phyloP scores from a whole-genome alignment of 495 filamentous ascomycete genomes.

The Neurospora sp. region DNA sequence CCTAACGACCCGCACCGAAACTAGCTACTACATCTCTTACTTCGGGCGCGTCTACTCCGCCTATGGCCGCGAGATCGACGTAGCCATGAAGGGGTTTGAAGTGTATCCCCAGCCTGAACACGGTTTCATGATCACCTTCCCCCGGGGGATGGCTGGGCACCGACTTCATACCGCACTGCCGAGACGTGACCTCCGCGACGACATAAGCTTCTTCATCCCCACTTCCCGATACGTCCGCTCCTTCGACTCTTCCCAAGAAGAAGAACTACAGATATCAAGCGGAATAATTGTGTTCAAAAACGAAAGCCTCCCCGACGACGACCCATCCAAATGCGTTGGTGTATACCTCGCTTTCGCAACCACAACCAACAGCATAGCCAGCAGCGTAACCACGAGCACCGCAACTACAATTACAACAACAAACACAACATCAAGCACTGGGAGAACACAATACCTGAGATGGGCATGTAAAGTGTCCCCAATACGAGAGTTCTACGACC shows the following conservation, averaged over 20 bases:
- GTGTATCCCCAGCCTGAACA: background rate
- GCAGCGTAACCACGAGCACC: background rate
- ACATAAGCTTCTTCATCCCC: conserved; percentile 15
- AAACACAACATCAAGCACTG: background rate
- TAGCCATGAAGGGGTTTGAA: conserved; percentile 14
- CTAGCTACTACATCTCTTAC: conserved; percentile 12
- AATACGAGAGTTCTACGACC: background rate
- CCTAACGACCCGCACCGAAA: conserved; percentile 7
- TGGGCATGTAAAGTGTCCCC: background rate
- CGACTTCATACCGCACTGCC: conserved; percentile 5
- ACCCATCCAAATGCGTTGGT: background rate
- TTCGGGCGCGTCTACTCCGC: conserved; percentile 15
- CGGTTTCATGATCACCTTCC: conserved; percentile 17
- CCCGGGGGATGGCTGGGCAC: conserved; percentile 11
- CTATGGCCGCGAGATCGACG: conserved; percentile 17
- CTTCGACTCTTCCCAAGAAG: background rate
- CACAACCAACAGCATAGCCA: background rate
- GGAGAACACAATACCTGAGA: background rate
- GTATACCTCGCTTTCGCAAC: background rate
- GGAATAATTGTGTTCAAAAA: background rate
- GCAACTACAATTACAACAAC: background rate
- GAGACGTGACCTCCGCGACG: background rate
- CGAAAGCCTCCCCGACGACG: background rate
- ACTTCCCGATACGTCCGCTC: background rate
- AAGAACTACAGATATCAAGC: background rate